Evolutionary conservation across 768 basidiomycete genomes (phyloP).

Genomic region (Trametes villosa): DNA sequence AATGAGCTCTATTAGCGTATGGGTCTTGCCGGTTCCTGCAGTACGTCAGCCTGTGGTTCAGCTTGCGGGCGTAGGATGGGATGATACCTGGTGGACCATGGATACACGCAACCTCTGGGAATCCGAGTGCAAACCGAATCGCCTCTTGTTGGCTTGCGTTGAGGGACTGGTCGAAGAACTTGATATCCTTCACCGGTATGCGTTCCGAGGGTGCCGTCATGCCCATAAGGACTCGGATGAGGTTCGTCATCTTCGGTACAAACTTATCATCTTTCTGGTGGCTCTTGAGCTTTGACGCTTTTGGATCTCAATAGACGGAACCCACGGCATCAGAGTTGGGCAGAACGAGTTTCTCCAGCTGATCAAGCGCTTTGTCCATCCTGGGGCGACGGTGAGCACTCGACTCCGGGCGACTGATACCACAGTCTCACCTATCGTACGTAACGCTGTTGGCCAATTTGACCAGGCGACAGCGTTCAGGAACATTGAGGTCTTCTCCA

Average conservation of each 20-base stretch:
- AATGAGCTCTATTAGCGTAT: slow-evolving; percentile 92
- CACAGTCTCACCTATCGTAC: slow-evolving; percentile 67
- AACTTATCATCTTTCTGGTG: slow-evolving; percentile 45
- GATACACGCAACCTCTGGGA: slow-evolving; percentile 86
- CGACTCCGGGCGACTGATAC: not conserved
- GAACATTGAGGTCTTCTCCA: slow-evolving; percentile 73
- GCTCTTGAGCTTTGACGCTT: not conserved
- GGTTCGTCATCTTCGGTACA: slow-evolving; percentile 48
- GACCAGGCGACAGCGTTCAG: slow-evolving; percentile 82
- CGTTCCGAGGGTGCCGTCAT: slow-evolving; percentile 52
- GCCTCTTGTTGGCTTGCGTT: slow-evolving; percentile 88
- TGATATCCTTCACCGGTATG: slow-evolving; percentile 44
- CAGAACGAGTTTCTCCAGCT: slow-evolving; percentile 54
- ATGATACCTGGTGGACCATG: slow-evolving; percentile 93
- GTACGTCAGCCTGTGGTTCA: not conserved
- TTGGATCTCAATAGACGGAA: not conserved
- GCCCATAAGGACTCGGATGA: slow-evolving; percentile 76
- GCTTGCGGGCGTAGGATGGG: not conserved
- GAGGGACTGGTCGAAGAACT: slow-evolving; percentile 75
- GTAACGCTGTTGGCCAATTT: slow-evolving; percentile 94
- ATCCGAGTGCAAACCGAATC: slow-evolving; percentile 79
- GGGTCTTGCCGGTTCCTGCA: slow-evolving; percentile 90
- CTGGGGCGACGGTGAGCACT: slow-evolving; percentile 40
- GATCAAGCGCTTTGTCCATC: slow-evolving; percentile 84
- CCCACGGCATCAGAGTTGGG: slow-evolving; percentile 22